phyloP scores from a whole-genome alignment of 495 filamentous ascomycete genomes.

The Penicillium herquei region DNA sequence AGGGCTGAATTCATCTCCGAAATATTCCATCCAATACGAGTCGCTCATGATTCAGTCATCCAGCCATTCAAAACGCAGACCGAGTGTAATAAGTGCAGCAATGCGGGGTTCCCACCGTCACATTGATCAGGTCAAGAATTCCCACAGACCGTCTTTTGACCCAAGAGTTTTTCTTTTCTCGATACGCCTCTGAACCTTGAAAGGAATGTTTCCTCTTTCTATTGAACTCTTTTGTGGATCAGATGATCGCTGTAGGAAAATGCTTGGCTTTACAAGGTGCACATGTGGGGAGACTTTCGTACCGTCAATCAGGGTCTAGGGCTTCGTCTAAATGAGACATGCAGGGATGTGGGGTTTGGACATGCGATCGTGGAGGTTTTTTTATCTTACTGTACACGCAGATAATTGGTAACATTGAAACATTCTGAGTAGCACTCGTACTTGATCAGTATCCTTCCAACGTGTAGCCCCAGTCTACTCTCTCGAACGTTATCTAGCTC shows the following conservation, averaged over 20 bases:
- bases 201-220: neutral
- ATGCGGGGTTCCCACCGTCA: conserved; percentile 19
- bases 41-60: neutral
- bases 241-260: conserved; percentile 5
- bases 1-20: conserved; percentile 15
- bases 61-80: conserved; percentile 15
- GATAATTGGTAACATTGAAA: too few species aligned
- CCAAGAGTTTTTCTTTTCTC: too few species aligned
- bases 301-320: conserved; percentile 5
- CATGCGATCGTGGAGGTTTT: neutral
- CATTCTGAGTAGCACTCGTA: too few species aligned
- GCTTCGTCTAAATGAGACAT: neutral
- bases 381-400: neutral
- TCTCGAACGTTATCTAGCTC: too few species aligned
- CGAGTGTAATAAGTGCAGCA: conserved; percentile 3
- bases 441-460: too few species aligned
- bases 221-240: conserved; percentile 1
- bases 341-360: conserved; percentile 1
- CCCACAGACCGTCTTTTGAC: too few species aligned
- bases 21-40: conserved; percentile 24
- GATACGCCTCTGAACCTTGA: neutral
- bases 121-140: too few species aligned
- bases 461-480: too few species aligned
- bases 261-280: neutral
- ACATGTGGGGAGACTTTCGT: neutral